Evolutionary conservation across 2,329 filamentous ascomycete genomes (phyloP).

Genomic region (Beauveria caledonica): DNA sequence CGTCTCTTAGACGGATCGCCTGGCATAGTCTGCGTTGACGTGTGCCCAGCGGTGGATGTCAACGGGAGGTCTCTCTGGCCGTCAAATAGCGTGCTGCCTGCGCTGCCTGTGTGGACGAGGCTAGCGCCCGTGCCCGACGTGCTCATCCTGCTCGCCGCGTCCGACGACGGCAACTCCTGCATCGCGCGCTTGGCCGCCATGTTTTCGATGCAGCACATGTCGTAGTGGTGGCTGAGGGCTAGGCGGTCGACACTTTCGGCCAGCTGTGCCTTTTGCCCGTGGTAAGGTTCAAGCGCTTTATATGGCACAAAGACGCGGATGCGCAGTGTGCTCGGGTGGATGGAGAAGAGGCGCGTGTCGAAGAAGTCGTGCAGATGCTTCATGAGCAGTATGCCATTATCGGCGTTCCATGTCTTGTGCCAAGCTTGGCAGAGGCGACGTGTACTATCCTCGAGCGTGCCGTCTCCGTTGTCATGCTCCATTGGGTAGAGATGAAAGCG

Average conservation of each 20-base stretch:
- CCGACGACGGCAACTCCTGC: background rate
- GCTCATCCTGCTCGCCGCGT: background rate
- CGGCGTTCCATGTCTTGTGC: background rate
- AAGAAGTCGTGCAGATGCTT: background rate
- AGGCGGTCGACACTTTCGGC: background rate
- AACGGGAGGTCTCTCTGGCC: background rate
- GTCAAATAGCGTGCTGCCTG: background rate
- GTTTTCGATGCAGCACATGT: background rate
- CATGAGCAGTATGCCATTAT: background rate
- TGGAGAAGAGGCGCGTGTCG: background rate
- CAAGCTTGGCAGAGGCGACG: background rate
- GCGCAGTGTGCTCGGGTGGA: background rate
- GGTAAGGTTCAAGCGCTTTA: background rate
- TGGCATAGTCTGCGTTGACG: background rate
- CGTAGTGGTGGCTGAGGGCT: background rate
- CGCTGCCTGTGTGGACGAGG: background rate
- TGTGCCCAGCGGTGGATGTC: background rate
- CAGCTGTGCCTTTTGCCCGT: background rate
- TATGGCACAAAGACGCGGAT: background rate
- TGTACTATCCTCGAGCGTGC: background rate
- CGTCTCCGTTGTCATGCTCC: background rate
- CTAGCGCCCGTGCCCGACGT: background rate
- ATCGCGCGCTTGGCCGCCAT: background rate
- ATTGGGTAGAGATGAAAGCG: slow-evolving; percentile 15
- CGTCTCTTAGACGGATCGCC: background rate